Evolutionary conservation across 371 early-diverging fungal species (phyloP).

Genomic region (Fennellomyces sp.): DNA sequence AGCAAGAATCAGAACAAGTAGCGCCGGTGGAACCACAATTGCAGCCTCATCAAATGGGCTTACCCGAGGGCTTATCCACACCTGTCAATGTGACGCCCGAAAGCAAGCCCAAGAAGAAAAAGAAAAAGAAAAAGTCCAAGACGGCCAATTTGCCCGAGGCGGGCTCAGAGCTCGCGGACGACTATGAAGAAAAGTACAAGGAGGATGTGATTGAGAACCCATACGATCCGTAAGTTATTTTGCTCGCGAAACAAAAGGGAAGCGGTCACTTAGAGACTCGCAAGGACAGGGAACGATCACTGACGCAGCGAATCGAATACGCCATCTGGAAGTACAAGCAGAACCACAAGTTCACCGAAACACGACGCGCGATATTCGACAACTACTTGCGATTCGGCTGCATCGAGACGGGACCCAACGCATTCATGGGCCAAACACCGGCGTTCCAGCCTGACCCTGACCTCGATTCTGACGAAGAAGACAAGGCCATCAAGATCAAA

Average conservation of each 20-base stretch:
- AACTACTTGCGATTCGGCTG: constrained; percentile 62
- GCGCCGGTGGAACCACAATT: not conserved
- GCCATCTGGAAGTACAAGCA: constrained; percentile 60
- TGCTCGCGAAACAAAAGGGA: not conserved
- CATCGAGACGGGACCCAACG: constrained; percentile 56
- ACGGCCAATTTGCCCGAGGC: constrained; percentile 52
- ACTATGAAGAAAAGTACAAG: constrained; percentile 35
- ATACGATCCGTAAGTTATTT: constrained; percentile 38
- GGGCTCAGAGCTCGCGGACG: constrained; percentile 45
- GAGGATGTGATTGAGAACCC: constrained; percentile 52
- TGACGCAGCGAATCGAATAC: constrained; percentile 57
- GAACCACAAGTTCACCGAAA: constrained; percentile 52
- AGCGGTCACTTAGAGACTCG: not conserved
- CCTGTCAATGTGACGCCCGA: constrained; percentile 25
- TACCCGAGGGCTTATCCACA: constrained; percentile 31
- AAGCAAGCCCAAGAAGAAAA: constrained; percentile 56
- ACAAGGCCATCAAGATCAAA: constrained; percentile 48
- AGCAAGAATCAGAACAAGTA: not conserved
- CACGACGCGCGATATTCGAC: constrained; percentile 44
- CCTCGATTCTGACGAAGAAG: too few relatives aligned
- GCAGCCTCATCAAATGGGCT: not conserved
- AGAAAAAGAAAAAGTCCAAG: constrained; percentile 58
- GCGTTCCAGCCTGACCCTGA: constrained; percentile 51
- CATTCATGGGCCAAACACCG: constrained; percentile 48
- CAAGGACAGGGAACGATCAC: constrained; percentile 37